phyloP scores from a whole-genome alignment of 2,329 filamentous ascomycete species.

The Teratosphaeriaceae sp. region DNA sequence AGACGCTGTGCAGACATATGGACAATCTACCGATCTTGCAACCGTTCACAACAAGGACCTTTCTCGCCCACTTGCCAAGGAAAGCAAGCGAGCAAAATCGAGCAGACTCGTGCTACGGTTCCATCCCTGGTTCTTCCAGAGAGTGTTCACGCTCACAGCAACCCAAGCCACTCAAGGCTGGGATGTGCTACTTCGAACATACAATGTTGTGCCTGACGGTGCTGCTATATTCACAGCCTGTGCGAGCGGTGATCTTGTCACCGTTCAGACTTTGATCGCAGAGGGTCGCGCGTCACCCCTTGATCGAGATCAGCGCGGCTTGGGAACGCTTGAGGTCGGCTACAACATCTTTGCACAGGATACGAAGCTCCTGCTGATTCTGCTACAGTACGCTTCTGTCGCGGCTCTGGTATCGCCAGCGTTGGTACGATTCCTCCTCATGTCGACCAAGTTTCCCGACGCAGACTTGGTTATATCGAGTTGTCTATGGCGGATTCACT shows the following conservation, averaged over 20 bases:
- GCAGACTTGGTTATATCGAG: too few relatives aligned
- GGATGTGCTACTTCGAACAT: not conserved
- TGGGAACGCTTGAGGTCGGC: not conserved
- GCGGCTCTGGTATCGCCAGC: too few relatives aligned
- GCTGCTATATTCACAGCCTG: not conserved
- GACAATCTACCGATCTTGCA: not conserved
- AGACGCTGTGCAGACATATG: not conserved
- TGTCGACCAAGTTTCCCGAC: too few relatives aligned
- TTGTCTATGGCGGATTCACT: too few relatives aligned
- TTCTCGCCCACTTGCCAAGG: not conserved
- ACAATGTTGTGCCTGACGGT: not conserved
- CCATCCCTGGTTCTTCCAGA: not conserved
- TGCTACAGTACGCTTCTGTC: too few relatives aligned
- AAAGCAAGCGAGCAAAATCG: not conserved
- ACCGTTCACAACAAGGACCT: not conserved
- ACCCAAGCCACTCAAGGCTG: not conserved
- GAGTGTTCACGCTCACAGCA: not conserved
- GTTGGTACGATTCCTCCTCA: too few relatives aligned
- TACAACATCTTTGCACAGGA: too few relatives aligned
- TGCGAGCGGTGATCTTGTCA: not conserved
- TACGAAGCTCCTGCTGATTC: not conserved
- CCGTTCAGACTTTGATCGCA: not conserved
- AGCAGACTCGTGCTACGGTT: not conserved
- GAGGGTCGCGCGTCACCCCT: not conserved
- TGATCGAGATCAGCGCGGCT: not conserved